Evolutionary conservation across 2,329 filamentous ascomycete species (phyloP), one percentile per base, ranked within the genome.

Genomic region (Arthrobotrys megalospora): DNA sequence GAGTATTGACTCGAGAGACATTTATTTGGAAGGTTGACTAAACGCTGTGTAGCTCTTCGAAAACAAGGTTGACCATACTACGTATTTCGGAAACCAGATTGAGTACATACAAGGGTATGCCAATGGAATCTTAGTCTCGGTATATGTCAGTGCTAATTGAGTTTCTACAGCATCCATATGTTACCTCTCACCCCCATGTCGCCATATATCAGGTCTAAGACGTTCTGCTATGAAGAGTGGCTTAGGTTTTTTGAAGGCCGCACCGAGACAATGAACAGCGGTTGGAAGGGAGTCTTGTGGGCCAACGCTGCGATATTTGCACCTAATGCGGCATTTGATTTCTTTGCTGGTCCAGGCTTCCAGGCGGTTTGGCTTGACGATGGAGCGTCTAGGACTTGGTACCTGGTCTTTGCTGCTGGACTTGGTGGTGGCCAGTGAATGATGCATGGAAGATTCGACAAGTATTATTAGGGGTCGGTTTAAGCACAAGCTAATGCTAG

Each of bases 51-150:
- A 86, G 85, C 83, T 97, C 7, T 98, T 97, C 82, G 95, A 98
- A 85, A 97, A 97, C 86, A 98, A 98, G 85, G 88, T 94, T 67
- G 93, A 98, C 83, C 93, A 97, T 84, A 91, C 92, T 2, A 97
- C 95, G 0, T 97, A 93, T 85, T 97, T 97, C 82, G 93, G 93
- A 53, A 84, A 86, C 63, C 89, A 91, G 72, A 88, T 89, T 11
- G 91, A 95, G 84, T 93, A 90, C 81, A 88, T 96, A 78, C 87
- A 90, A 83, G 89, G 88, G 72, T 70, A 50, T n/a, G 58, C 50
- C 19, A 24, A 41, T 1, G 83, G 3, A 10, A 10, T 81, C 19
- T 28, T 81, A 1, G 81, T 81, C 6, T 63, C 19, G 12, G 3
- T 12, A 34, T 48, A 14, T 2, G 63, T 38, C 21, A 45, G 19